Base-by-base conservation (phyloP, 129 eudicot genomes). In the Saposhnikovia divaricata region DNA sequence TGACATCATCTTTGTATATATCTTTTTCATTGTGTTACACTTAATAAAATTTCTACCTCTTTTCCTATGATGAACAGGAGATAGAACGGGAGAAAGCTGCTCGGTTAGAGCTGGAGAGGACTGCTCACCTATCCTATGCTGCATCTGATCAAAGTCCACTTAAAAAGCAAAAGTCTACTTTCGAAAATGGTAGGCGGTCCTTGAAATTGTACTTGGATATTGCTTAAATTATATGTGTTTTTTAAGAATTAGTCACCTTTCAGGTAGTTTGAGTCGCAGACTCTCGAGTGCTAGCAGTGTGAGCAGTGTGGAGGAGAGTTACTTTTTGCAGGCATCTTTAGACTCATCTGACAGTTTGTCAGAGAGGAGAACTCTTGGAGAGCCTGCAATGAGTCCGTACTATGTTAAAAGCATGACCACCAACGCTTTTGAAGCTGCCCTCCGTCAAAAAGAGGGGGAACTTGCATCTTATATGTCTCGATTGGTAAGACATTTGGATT, bases 371-470 rank as follows among this genome's bases (percentile, higher is more conserved):
- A 88, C 79, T 75, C 84, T 85, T 27, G 87, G 84, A 73, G 98
- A 86, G 82, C 72, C 88, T 42, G 42, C 81, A 44, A 81, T 81
- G 88, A 89, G 80, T 75, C 86, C 96, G 3, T 92, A 86, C 45
- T 92, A 88, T 82, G 57, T 89, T 75, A 95, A 83, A 80, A 95
- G 90, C 87, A 85, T 89, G 90, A 95, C 89, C 38, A 87, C 93
- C 42, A 84, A 72, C 83, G 87, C 96, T 82, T 94, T 88, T 75
- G 93, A 90, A 85, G 87, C 96, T 78, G 87, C 97, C 55, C 85
- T 95, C 77, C 96, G 96, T 68, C 99, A 92, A 84, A 95, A 90
- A 85, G 99, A 95, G 83, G 99, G 99, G 68, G 99, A 92, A 83
- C 93, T 95, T 74, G 88, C 97, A 39, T 92, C 97, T 63, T 95